Base-by-base conservation (phyloP, 176 grass and related monocot species). In the Alloteropsis semialata region DNA sequence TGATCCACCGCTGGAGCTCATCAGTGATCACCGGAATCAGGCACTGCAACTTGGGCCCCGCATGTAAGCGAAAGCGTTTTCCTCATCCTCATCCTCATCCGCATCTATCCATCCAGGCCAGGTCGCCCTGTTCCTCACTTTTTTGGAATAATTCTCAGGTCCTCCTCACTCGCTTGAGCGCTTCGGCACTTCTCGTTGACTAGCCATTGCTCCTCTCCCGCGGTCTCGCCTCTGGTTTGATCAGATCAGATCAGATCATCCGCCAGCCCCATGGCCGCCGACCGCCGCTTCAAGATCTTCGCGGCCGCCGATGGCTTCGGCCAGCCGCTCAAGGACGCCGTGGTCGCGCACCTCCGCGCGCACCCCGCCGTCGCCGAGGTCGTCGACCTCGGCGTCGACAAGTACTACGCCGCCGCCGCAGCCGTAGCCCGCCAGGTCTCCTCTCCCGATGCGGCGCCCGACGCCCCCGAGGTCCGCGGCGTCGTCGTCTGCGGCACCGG, bases 401-500 rank as follows among this genome's bases (percentile, higher is more conserved):
- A 93, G 81, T 98, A 98, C 84, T 98, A 98, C 88, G 83, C 88
- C 65, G 81, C 94, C 65, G 95, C 84, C 11, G 90, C 90, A 1
- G 64, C 75, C 65, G 75, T 94, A 54, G 94, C 88, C 50, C 90
- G 86, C 79, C 44, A 61, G 9, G 90, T 98, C 25, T 79, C 84
- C 81, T 76, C 88, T 34, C 12, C 83, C 3, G 24, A 79, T 11
- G 30, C 85, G 3, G 72, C 53, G 3, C 45, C 55, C 4, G 62
- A 37, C 3, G 55, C 5, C 0, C 24, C 75, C 19, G 89, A 94
- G 44, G 44, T 78, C 49, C 92, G 92, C 30, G 92, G 95, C 79
- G 78, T 95, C 59, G 83, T 95, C 43, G 86, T 90, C 54, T 98
- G 90, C 62, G 92, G 95, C 78, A 98, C 95, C 19, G 95, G 95